These are phyloP conservation scores for Aspergillus unguis DNA, from an alignment of 2,329 filamentous ascomycete species.

Conservation along the genomic window DNA sequence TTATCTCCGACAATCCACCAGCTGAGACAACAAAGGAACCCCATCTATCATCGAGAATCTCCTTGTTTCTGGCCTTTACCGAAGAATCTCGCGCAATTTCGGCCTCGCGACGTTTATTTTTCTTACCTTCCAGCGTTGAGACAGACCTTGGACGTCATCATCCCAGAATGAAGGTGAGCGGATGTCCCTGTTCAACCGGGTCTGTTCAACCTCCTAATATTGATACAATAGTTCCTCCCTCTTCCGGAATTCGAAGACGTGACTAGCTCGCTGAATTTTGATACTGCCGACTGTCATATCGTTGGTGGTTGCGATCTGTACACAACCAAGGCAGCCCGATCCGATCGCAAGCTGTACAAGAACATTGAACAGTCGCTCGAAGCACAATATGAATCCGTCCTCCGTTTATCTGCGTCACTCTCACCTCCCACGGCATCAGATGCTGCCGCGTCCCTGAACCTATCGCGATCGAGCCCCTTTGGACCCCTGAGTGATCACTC, in stretches of 20 bases:
- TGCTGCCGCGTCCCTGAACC: slow-evolving; percentile 64
- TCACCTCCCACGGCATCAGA: slow-evolving; percentile 76
- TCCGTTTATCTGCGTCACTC: slow-evolving; percentile 80
- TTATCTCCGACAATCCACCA: slow-evolving; percentile 40
- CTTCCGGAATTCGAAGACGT: slow-evolving; percentile 88
- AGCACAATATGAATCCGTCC: slow-evolving; percentile 81
- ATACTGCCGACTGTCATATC: slow-evolving; percentile 87
- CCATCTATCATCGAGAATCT: slow-evolving; percentile 8
- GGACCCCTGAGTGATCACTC: slow-evolving; percentile 83
- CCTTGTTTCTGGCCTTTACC: slow-evolving; percentile 5
- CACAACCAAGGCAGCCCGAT: slow-evolving; percentile 91
- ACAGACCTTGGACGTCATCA: too few relatives aligned
- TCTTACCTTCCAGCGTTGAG: not conserved
- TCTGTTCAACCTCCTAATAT: not conserved
- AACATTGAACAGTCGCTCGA: slow-evolving; percentile 89
- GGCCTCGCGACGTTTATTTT: not conserved
- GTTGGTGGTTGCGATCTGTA: slow-evolving; percentile 94
- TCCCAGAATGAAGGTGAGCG: slow-evolving; percentile 11
- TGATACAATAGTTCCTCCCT: slow-evolving; percentile 71
- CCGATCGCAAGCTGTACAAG: slow-evolving; percentile 96
- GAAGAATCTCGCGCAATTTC: not conserved
- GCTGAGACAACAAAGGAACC: slow-evolving; percentile 21
- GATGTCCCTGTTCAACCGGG: not conserved
- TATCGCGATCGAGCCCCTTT: slow-evolving; percentile 86
- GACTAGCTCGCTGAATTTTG: slow-evolving; percentile 90